phyloP scores from a whole-genome alignment of 2,329 filamentous ascomycete genomes.

The Aspergillus sp. region DNA sequence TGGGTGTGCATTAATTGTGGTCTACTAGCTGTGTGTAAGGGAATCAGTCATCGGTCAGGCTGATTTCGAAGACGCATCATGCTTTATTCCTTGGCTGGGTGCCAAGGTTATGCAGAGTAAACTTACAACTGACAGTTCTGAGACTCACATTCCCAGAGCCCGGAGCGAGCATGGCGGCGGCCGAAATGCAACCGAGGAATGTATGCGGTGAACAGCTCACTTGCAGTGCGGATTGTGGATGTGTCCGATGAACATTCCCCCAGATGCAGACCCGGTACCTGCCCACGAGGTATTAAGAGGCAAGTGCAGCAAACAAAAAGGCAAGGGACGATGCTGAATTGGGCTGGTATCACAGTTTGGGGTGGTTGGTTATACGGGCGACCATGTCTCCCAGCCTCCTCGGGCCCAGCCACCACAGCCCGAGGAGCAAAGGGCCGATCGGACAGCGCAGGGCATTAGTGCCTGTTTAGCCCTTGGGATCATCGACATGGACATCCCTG shows the following conservation, averaged over 20 bases:
- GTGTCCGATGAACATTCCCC: constrained; percentile 21
- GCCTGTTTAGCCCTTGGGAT: neutral
- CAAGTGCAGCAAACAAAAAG: neutral
- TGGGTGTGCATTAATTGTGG: constrained; percentile 47
- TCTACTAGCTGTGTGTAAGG: constrained; percentile 38
- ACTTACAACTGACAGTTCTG: constrained; percentile 45
- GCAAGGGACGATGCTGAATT: constrained; percentile 17
- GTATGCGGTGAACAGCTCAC: constrained; percentile 20
- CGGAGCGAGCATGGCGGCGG: constrained; percentile 31
- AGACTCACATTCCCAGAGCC: constrained; percentile 31
- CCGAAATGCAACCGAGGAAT: constrained; percentile 22
- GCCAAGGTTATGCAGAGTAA: neutral
- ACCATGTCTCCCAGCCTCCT: constrained; percentile 18
- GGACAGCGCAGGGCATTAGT: constrained; percentile 1
- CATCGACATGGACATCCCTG: constrained; percentile 13
- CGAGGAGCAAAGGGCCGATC: constrained; percentile 1
- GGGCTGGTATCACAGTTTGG: constrained; percentile 11
- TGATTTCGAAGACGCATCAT: neutral
- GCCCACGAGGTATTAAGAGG: constrained; percentile 9
- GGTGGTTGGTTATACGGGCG: constrained; percentile 8
- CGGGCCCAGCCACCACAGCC: neutral
- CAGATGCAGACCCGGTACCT: constrained; percentile 11
- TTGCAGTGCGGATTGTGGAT: constrained; percentile 16
- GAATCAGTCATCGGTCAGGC: constrained; percentile 5
- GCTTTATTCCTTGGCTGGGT: neutral